phyloP scores from a whole-genome alignment of 257 asterid genomes.

The Forsythia viridissima region DNA sequence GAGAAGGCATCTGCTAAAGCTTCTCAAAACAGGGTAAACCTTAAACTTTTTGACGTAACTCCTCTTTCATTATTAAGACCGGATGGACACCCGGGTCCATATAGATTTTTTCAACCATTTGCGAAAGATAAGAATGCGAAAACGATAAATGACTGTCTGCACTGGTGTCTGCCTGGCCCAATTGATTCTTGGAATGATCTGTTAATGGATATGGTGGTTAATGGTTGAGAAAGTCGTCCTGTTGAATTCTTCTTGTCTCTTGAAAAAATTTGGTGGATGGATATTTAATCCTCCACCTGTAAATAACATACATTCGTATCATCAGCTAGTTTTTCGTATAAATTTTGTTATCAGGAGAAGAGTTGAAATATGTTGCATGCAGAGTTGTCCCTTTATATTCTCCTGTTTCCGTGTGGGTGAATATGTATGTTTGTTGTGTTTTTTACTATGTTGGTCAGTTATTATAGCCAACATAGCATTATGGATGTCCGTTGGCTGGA shows the following conservation, averaged over 20 bases:
- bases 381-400: background rate
- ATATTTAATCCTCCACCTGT: background rate
- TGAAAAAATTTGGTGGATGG: background rate
- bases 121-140: constrained; percentile 30
- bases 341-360: background rate
- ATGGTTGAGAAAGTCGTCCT: constrained; percentile 13
- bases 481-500: too few species aligned
- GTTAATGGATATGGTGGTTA: constrained; percentile 42
- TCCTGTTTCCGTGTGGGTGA: background rate
- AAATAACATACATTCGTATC: background rate
- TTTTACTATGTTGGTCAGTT: too few species aligned
- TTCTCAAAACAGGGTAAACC: constrained; percentile 33
- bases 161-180: constrained; percentile 59
- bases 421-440: too few species aligned
- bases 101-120: constrained; percentile 43
- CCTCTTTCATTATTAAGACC: constrained; percentile 43
- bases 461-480: too few species aligned
- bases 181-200: constrained; percentile 52
- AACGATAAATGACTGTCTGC: constrained; percentile 41
- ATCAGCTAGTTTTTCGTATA: background rate
- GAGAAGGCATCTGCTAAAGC: constrained; percentile 34
- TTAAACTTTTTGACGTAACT: constrained; percentile 41
- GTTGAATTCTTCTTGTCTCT: too few species aligned
- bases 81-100: constrained; percentile 55
- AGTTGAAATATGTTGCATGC: background rate